Conservation (phyloP, 163 green algal species). For the Scenedesmus sp. region DNA sequence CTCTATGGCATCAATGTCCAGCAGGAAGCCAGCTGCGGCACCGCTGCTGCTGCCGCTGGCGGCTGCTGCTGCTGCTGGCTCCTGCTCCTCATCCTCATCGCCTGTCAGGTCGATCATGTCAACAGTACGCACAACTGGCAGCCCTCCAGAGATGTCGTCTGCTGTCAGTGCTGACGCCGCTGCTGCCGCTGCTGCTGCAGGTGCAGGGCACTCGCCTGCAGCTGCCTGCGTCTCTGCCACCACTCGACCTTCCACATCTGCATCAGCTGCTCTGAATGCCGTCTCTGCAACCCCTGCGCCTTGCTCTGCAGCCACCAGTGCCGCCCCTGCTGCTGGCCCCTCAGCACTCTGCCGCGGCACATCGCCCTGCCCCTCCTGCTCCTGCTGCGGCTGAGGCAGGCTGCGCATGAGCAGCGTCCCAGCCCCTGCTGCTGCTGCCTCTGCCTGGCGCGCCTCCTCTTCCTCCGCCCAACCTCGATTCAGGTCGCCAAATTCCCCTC, state of each 20-base stretch:
- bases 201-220: background rate
- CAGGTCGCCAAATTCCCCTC: too few relatives aligned
- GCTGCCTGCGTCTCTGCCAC: background rate
- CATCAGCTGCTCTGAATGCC: background rate
- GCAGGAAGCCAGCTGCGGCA: background rate
- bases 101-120: background rate
- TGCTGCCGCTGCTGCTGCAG: constrained; percentile 3
- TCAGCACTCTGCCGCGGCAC: background rate
- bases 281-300: background rate
- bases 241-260: background rate
- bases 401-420: constrained; percentile 42
- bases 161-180: background rate
- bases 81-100: background rate
- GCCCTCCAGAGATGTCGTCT: constrained; percentile 34
- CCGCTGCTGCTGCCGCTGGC: constrained; percentile 11
- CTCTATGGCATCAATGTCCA: background rate
- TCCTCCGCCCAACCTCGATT: too few relatives aligned
- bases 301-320: too few relatives aligned
- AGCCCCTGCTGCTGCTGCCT: constrained; percentile 19
- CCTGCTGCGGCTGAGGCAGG: constrained; percentile 13
- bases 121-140: background rate
- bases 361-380: background rate
- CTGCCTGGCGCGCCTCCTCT: background rate
- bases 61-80: background rate
- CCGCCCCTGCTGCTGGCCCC: background rate